These are phyloP conservation scores for Fremontodendron californicum DNA, from an alignment of 345 rosid species.

Conservation along the genomic window DNA sequence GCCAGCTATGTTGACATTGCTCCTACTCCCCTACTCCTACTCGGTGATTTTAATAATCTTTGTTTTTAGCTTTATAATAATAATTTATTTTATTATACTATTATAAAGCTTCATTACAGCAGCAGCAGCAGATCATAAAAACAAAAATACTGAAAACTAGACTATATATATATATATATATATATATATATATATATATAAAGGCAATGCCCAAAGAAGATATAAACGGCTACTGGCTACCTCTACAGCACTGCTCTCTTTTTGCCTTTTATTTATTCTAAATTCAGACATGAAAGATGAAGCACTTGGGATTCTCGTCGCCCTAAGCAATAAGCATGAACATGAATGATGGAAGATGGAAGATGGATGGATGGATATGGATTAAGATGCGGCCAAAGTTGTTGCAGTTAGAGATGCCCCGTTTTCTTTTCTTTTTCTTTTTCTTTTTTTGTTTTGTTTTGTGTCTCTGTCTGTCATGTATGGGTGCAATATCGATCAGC, in stretches of 20 bases:
- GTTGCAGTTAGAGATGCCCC: background rate
- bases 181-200: too few species aligned
- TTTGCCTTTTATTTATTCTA: background rate
- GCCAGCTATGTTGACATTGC: conserved; percentile 55
- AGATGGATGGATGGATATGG: too few species aligned
- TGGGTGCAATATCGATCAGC: too few species aligned
- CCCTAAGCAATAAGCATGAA: too few species aligned
- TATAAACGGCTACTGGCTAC: conserved; percentile 7
- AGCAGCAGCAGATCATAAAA: background rate
- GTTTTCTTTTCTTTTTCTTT: background rate
- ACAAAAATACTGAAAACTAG: background rate
- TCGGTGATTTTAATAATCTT: background rate
- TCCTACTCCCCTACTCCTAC: conserved; percentile 18
- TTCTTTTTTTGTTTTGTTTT: background rate
- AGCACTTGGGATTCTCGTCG: background rate
- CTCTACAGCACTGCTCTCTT: conserved; percentile 4
- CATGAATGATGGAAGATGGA: too few species aligned
- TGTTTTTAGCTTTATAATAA: background rate
- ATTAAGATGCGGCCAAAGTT: background rate
- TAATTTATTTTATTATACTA: background rate
- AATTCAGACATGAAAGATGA: background rate
- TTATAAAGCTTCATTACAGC: background rate
- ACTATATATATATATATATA: too few species aligned
- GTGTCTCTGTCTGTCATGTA: too few species aligned
- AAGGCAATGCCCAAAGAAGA: too few species aligned